Percentiles rank a stretch among this genome's conserved stretches.
Conservation (phyloP, 169 alveolate species). For the Perkinsus chesapeaki region DNA sequence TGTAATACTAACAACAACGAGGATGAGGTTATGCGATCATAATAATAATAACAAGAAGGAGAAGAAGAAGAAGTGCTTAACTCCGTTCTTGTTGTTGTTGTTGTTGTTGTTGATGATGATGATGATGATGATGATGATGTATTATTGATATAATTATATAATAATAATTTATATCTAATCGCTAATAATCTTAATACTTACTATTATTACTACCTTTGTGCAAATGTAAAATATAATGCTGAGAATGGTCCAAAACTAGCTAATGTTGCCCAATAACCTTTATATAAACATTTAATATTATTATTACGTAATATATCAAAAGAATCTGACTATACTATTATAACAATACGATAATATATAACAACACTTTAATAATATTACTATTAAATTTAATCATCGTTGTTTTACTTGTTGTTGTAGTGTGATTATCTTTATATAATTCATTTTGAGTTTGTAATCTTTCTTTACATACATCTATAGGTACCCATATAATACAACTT, state of each 20-base stretch:
- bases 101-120: not conserved
- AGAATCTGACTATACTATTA: not conserved
- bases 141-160: slow-evolving; percentile 13
- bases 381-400: not conserved
- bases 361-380: not conserved
- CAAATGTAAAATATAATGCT: slow-evolving; percentile 27
- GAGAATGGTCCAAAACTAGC: slow-evolving; percentile 42
- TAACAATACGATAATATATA: not conserved
- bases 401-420: too few species aligned
- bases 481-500: slow-evolving; percentile 35
- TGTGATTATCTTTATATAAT: slow-evolving; percentile 2
- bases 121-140: not conserved
- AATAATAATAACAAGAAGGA: not conserved
- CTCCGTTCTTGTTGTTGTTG: too few species aligned
- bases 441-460: slow-evolving; percentile 25
- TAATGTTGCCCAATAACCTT: slow-evolving; percentile 40
- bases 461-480: slow-evolving; percentile 45
- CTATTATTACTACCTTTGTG: not conserved
- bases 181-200: not conserved
- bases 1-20: not conserved
- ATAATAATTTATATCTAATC: not conserved
- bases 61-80: not conserved
- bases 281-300: slow-evolving; percentile 4
- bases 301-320: not conserved
- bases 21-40: not conserved